A percentile compares a stretch with the other conserved stretches of the same genome.
Evolutionary conservation across 106 monocot genomes (phyloP).

Genomic region (Dendrobium chrysotoxum): DNA sequence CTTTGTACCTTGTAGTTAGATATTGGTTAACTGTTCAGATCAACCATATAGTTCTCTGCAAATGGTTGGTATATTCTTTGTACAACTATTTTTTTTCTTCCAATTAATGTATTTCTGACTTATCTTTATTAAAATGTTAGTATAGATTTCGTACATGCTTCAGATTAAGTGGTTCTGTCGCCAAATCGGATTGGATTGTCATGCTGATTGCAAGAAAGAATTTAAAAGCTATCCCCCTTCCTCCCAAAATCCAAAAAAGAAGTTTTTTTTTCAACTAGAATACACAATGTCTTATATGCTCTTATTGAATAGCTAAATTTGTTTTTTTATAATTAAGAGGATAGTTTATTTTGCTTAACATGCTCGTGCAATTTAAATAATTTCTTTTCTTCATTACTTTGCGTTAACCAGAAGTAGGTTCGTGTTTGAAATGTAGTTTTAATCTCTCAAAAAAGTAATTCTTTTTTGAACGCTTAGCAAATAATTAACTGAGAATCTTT

Average conservation of each 20-base stretch:
- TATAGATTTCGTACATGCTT: neutral
- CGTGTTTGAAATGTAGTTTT: neutral
- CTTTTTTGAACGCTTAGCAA: neutral
- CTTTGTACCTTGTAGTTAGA: neutral
- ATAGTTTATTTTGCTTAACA: neutral
- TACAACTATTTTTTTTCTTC: neutral
- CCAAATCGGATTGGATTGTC: neutral
- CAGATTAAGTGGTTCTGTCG: neutral
- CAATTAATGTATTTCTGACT: neutral
- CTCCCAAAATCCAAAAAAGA: no score
- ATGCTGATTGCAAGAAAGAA: neutral
- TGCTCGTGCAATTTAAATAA: neutral
- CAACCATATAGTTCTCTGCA: neutral
- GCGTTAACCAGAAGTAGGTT: neutral
- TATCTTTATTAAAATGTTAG: neutral
- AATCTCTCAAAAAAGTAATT: neutral
- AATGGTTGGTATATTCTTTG: neutral
- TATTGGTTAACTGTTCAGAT: neutral
- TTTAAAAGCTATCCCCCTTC: neutral
- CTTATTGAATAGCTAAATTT: neutral
- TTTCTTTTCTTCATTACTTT: neutral
- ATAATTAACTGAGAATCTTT: neutral
- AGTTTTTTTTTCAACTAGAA: neutral
- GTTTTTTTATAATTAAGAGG: neutral
- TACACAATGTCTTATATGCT: neutral